A percentile compares a stretch with the other conserved stretches of the same genome.
Evolutionary conservation across 2,329 filamentous ascomycete genomes (phyloP).

Genomic region (Ascochyta rabiei): DNA sequence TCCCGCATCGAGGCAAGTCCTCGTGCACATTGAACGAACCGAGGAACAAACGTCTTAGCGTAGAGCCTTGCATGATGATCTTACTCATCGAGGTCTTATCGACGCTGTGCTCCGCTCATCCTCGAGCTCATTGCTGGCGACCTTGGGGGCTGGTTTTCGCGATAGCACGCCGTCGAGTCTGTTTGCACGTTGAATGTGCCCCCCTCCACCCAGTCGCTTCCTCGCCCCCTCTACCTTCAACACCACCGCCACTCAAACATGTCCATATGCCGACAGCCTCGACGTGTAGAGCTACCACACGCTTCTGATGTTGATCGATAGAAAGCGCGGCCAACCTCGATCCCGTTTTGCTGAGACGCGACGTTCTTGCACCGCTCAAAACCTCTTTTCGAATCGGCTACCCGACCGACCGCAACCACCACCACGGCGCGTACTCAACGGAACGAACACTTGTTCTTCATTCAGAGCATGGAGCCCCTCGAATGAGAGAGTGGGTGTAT

Average conservation of each 20-base stretch:
- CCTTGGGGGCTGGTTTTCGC: not conserved
- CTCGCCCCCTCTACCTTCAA: not conserved
- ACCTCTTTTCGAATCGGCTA: not conserved
- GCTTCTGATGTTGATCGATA: not conserved
- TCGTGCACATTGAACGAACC: not conserved
- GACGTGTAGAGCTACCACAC: not conserved
- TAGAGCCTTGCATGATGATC: slow-evolving; percentile 1
- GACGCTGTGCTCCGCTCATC: not conserved
- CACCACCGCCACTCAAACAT: not conserved
- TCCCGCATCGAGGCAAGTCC: slow-evolving; percentile 1
- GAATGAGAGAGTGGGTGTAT: not conserved
- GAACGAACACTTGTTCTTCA: not conserved
- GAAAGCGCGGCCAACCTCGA: not conserved
- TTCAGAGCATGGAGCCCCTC: not conserved
- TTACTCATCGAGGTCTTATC: not conserved
- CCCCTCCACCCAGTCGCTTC: not conserved
- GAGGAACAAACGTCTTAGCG: not conserved
- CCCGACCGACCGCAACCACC: not conserved
- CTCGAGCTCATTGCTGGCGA: not conserved
- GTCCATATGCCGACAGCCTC: not conserved
- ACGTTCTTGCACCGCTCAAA: not conserved
- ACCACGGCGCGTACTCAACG: not conserved
- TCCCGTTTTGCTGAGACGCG: not conserved
- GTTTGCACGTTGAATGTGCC: not conserved
- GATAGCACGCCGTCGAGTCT: not conserved